These are phyloP conservation scores for Zopfia rhizophila DNA, from an alignment of 2,329 filamentous ascomycete genomes.

Conservation along the genomic window DNA sequence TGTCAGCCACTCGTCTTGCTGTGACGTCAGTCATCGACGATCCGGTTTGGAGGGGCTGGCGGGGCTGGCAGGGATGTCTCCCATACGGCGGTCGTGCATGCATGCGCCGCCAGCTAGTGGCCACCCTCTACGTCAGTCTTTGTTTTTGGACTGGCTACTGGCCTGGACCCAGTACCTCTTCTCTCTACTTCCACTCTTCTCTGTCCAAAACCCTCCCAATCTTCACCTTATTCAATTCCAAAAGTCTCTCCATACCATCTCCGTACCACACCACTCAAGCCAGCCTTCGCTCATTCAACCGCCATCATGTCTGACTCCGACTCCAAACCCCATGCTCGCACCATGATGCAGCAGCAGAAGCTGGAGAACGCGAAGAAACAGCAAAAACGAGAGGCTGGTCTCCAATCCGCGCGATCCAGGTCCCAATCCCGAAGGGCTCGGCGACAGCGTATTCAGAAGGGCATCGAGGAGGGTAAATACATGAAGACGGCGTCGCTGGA, in stretches of 20 bases:
- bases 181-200: constrained; percentile 24
- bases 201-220: constrained; percentile 13
- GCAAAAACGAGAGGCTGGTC: constrained; percentile 48
- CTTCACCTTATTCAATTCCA: constrained; percentile 7
- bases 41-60: constrained; percentile 9
- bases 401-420: constrained; percentile 57
- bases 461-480: constrained; percentile 59
- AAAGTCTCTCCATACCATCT: constrained; percentile 2
- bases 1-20: too few relatives aligned
- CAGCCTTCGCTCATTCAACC: constrained; percentile 5
- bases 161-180: constrained; percentile 18
- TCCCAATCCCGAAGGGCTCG: constrained; percentile 60
- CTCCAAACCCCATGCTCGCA: constrained; percentile 52
- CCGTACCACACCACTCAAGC: constrained; percentile 1
- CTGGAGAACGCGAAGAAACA: constrained; percentile 55
- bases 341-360: constrained; percentile 59
- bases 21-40: constrained; percentile 23
- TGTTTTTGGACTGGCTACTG: constrained; percentile 45
- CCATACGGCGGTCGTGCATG: constrained; percentile 6
- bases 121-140: constrained; percentile 42
- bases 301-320: constrained; percentile 48
- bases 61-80: constrained; percentile 12
- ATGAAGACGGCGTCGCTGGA: constrained; percentile 62
- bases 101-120: constrained; percentile 1
- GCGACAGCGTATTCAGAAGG: constrained; percentile 58